Base-by-base conservation (phyloP, 805 yeast species). In the Ogataea haglerorum region DNA sequence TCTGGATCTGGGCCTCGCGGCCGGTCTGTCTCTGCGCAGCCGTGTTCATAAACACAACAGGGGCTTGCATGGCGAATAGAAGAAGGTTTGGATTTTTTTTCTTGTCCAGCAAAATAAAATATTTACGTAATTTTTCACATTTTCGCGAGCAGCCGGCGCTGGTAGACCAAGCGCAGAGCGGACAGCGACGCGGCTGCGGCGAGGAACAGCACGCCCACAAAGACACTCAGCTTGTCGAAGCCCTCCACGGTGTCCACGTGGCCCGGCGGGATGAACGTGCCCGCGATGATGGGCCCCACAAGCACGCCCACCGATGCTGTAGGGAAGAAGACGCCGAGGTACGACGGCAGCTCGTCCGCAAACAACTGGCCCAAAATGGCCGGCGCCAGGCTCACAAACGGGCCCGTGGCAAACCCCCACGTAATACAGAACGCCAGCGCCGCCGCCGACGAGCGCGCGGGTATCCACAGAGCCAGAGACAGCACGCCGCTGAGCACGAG, bases 1-100 rank as follows among this genome's bases (percentile, higher is more conserved):
- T 95, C 47, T 96, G 86, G 47, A 87, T 75, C 68, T 93, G 99
- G 2, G 99, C 99, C 64, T 89, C 89, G 53, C 98, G 88, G 33
- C 99, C 99, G 27, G 89, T 81, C 61, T 93, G 95, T 59, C 99
- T 82, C 61, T 88, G 95, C 47, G 90, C 85, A 37, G 86, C 77
- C 19, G 97, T 85, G 71, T 91, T 84, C 80, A 84, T 74, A 54
- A 81, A 80, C 49, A 84, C 87, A 34, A 84, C 91, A 34, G 93
- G 93, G 27, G 93, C 91, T 67, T 85, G 91, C 86, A 82, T 82
- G 22, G 21, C 30, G 30, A 27, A 14, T 24, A 12, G 22, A 19
- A 15, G 22, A 25, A 25, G 31, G 22, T 27, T 32, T 32, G 33
- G 22, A 14, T 30, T 30, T 30, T 24, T 29, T 30, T 15, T 18